Base-by-base conservation (phyloP, 169 alveolate genomes). In the Eimeria tenella region DNA sequence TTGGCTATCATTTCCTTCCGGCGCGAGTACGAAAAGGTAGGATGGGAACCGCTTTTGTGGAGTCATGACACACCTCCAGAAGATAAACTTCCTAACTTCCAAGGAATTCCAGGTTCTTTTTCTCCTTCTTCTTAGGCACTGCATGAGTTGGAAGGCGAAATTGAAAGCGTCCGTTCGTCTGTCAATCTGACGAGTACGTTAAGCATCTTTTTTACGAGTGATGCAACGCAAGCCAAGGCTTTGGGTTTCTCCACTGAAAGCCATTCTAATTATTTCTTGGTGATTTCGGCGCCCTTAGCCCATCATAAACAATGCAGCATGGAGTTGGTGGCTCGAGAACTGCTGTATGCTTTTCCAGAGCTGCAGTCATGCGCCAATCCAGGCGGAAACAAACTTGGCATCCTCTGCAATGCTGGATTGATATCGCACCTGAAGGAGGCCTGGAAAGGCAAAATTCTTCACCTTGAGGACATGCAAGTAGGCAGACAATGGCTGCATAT, bases 141-240 rank as follows among this genome's bases (percentile, higher is more conserved):
- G 15, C 71, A 58, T 19, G 11, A 23, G 60, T 31, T 81, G 73
- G 56, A 68, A 68, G 13, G 68, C 49, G 71, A 81, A 53, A 55
- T 81, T 31, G 55, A 49, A 13, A 81, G 6, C 71, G 71, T 50
- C 52, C 89, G 89, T 70, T 55, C 89, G 55, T 81, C 89, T 21
- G 71, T 81, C 52, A 81, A 58, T 17, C 68, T 81, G 60, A 7
- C 55, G 89, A 21, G 89, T 81, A 25, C 19, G 89, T 52, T 60
- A 25, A 23, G 56, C 13, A 56, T 23, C 11, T 55, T 55, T 81
- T 8, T 7, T 10, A 9, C 73, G 21, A 55, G 58, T 50, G 19
- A 49, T 2, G 63, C 84, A 74, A 49, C 6, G 6, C 25, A 31
- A 31, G 5, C 23, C 25, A 71, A 71, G 11, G 9, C 52, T 31